These are phyloP conservation scores for Lotus japonicus DNA, from an alignment of 306 rosid species.

Conservation along the genomic window DNA sequence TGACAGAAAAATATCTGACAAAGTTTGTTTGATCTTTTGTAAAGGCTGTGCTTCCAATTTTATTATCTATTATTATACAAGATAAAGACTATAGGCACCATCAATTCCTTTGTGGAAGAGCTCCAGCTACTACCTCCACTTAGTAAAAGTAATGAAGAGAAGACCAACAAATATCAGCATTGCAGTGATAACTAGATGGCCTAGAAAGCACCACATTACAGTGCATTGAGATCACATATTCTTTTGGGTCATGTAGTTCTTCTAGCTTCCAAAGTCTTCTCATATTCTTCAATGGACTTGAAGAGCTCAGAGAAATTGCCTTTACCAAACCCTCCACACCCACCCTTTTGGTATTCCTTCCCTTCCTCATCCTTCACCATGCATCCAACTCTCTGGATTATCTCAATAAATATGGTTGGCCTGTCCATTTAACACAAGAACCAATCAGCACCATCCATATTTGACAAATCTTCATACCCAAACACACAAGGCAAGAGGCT, in stretches of 20 bases:
- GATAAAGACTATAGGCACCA: neutral
- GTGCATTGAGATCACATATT: neutral
- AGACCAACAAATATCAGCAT: neutral
- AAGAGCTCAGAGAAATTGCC: slow-evolving; percentile 96
- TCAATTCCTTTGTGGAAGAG: neutral
- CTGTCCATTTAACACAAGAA: slow-evolving; percentile 31
- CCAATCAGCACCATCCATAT: neutral
- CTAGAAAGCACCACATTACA: neutral
- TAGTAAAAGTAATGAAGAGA: neutral
- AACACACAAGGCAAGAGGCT: neutral
- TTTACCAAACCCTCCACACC: slow-evolving; percentile 96
- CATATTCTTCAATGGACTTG: slow-evolving; percentile 93
- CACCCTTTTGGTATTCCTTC: slow-evolving; percentile 70
- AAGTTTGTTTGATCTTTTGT: slow-evolving; percentile 19
- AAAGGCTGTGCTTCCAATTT: no score
- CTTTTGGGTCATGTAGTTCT: slow-evolving; percentile 8
- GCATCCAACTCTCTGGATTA: slow-evolving; percentile 94
- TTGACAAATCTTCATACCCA: neutral
- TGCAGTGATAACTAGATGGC: neutral
- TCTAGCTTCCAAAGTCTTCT: slow-evolving; percentile 69
- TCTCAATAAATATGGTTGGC: slow-evolving; percentile 89
- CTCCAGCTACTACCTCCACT: neutral
- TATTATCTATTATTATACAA: neutral
- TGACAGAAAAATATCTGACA: slow-evolving; percentile 11
- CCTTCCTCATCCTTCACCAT: slow-evolving; percentile 78